Percentiles rank a stretch among this genome's conserved stretches.
phyloP scores from a whole-genome alignment of 1,139 yeast species.

The Pichia sp. region DNA sequence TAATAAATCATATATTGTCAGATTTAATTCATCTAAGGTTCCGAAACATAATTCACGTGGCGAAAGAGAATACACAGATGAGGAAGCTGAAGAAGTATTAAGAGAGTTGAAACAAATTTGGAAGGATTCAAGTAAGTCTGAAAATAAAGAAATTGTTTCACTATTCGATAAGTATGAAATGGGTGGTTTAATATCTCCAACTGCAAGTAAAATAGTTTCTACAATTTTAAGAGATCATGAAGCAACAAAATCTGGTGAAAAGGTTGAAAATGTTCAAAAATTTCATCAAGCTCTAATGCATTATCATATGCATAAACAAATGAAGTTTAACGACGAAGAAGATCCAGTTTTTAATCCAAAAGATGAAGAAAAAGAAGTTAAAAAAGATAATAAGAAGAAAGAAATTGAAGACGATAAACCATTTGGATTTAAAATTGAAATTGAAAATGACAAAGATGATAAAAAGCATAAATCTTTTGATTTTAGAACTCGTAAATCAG shows the following conservation, averaged over 20 bases:
- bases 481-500: slow-evolving; percentile 15
- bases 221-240: slow-evolving; percentile 23
- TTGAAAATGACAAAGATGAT: slow-evolving; percentile 10
- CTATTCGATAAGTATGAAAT: slow-evolving; percentile 26
- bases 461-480: slow-evolving; percentile 13
- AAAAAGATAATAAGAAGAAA: background rate
- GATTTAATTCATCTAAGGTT: slow-evolving; percentile 13
- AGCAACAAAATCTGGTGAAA: slow-evolving; percentile 24
- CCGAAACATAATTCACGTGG: slow-evolving; percentile 17
- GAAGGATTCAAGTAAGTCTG: slow-evolving; percentile 20
- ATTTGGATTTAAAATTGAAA: slow-evolving; percentile 15
- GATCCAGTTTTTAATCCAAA: slow-evolving; percentile 16
- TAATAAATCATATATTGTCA: background rate
- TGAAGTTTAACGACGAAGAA: slow-evolving; percentile 15
- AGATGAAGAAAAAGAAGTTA: background rate
- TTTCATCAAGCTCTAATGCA: slow-evolving; percentile 27
- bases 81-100: slow-evolving; percentile 23
- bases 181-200: slow-evolving; percentile 28
- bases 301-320: slow-evolving; percentile 25
- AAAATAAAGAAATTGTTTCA: slow-evolving; percentile 17
- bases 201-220: slow-evolving; percentile 26
- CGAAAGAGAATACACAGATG: slow-evolving; percentile 24
- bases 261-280: slow-evolving; percentile 26
- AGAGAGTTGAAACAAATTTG: slow-evolving; percentile 24
- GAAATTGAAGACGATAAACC: slow-evolving; percentile 6